Base-by-base conservation (phyloP, 163 green algal genomes). In the Prototheca stagnorum region DNA sequence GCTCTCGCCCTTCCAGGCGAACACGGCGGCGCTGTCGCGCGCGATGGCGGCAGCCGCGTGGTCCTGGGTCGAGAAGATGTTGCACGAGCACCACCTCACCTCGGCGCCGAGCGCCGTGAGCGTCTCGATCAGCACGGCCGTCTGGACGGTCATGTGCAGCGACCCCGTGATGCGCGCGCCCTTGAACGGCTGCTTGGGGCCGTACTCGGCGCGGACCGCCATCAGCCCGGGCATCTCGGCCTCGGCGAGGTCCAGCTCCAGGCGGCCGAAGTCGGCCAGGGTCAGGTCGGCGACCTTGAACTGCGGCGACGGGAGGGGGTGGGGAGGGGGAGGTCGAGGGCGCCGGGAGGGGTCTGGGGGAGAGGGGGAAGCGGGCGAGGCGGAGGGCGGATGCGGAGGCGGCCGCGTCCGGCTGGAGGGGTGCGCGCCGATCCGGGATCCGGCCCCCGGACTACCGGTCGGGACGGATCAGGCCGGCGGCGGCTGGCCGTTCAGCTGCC, bases 91-190 rank as follows among this genome's bases (percentile, higher is more conserved):
- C 85, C 85, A 95, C 26, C 79, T 53, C 16, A 85, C 75, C 45
- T 96, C 82, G 26, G 91, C 91, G 47, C 91, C 91, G 25, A 99
- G 72, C 8, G 80, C 84, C 19, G 80, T 83, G 23, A 99, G 77
- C 15, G 85, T 96, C 84, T 99, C 91, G 35, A 98, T 96, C 26
- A 99, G 81, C 39, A 97, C 90, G 5, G 90, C 91, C 3, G 91
- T 99, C 80, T 98, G 89, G 52, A 98, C 87, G 47, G 91, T 99
- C 91, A 99, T 99, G 80, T 99, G 91, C 53, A 99, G 76, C n/a
- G 82, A 95, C 49, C 86, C 88, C 23, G 84, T 76, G 64, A 99
- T 95, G 50, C 79, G 73, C 41, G 77, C 77, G 39, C 84, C 88
- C 77, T 93, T 93, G 64, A 99, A 86, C 19, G 88, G 86, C 77